Evolutionary conservation across 441 rosid genomes (phyloP).

Genomic region (Corymbia calophylla): DNA sequence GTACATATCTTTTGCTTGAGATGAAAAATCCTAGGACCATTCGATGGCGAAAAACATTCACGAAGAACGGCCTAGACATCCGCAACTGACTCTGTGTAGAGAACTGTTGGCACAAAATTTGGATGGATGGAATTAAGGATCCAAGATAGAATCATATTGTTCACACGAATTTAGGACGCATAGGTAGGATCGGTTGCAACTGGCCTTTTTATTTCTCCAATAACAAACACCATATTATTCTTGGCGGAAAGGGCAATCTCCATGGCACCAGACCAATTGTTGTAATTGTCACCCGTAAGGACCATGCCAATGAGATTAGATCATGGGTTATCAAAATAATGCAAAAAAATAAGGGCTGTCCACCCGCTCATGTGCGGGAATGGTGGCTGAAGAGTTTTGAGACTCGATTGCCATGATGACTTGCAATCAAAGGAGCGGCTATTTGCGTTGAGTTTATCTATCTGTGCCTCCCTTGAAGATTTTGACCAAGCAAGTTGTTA

Average conservation of each 20-base stretch:
- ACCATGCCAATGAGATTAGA: not conserved
- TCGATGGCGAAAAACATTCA: fast-evolving
- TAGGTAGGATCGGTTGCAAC: fast-evolving
- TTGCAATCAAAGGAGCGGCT: fast-evolving
- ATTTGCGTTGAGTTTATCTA: no score
- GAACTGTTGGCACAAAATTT: not conserved
- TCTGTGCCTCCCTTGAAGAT: no score
- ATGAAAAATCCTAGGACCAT: no score
- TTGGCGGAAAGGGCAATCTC: not conserved
- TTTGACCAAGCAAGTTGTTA: not conserved
- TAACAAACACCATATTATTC: not conserved
- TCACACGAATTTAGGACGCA: no score
- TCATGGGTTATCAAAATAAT: not conserved
- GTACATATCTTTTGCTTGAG: not conserved
- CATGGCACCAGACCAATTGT: not conserved
- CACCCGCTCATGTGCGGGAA: not conserved
- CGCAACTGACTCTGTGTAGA: no score
- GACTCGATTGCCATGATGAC: not conserved
- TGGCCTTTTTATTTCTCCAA: fast-evolving
- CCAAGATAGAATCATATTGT: not conserved
- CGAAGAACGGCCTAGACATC: fast-evolving
- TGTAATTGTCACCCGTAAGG: fast-evolving
- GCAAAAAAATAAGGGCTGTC: not conserved
- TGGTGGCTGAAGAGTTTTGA: not conserved
- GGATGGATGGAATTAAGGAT: not conserved